These are phyloP conservation scores for Russula abietina DNA, from an alignment of 768 basidiomycete genomes.

Conservation along the genomic window DNA sequence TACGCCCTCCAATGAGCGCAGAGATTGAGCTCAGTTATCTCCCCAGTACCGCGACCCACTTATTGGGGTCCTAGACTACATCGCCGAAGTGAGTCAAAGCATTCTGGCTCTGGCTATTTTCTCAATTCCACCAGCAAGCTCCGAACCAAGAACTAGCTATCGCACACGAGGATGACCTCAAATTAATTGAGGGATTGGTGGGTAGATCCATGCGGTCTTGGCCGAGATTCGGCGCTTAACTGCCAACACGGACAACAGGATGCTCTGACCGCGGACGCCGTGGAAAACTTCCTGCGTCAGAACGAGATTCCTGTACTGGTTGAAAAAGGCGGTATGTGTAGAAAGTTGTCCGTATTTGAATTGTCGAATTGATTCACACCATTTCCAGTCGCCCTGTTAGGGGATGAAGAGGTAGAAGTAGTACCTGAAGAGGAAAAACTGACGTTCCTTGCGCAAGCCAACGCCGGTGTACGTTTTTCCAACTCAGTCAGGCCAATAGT, in stretches of 20 bases:
- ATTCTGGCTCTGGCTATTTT: background rate
- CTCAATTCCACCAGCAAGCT: constrained; percentile 1
- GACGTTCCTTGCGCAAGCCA: constrained; percentile 13
- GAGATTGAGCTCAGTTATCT: background rate
- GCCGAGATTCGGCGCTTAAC: background rate
- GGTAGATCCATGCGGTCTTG: background rate
- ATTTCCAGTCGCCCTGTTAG: constrained; percentile 8
- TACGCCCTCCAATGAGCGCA: background rate
- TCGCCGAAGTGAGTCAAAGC: constrained; percentile 9
- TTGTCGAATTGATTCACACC: background rate
- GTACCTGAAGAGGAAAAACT: constrained; percentile 9
- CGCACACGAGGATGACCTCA: constrained; percentile 22
- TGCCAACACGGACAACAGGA: constrained; percentile 2
- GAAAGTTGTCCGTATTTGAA: background rate
- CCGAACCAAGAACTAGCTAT: constrained; percentile 20
- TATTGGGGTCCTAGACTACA: constrained; percentile 15
- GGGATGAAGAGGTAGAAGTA: constrained; percentile 13
- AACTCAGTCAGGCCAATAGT: background rate
- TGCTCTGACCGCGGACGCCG: constrained; percentile 15
- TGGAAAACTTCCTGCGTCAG: constrained; percentile 20
- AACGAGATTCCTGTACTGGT: constrained; percentile 10
- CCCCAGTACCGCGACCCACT: constrained; percentile 19
- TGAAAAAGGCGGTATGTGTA: constrained; percentile 18
- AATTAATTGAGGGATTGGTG: constrained; percentile 16
- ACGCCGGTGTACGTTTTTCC: constrained; percentile 1